phyloP scores from a whole-genome alignment of 768 basidiomycete genomes.

The Tylopilus sp. region DNA sequence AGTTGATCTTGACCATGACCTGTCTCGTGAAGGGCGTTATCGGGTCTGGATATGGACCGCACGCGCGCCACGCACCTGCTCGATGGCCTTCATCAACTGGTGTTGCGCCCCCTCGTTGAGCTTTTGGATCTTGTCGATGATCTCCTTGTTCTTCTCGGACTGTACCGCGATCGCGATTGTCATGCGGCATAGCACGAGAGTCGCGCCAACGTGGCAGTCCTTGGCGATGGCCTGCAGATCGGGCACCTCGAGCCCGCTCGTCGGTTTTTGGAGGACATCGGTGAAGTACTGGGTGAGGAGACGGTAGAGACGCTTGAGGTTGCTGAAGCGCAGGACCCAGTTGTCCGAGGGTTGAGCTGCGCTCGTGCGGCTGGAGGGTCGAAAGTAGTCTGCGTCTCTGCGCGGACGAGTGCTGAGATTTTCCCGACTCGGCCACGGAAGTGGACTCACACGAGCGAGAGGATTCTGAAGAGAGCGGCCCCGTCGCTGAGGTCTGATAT shows the following conservation, averaged over 20 bases:
- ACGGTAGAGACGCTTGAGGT: slow-evolving; percentile 81
- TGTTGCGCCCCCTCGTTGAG: slow-evolving; percentile 84
- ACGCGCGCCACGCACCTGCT: slow-evolving; percentile 57
- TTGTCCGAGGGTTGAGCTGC: slow-evolving; percentile 71
- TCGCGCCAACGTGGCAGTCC: slow-evolving; percentile 61
- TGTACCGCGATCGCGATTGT: slow-evolving; percentile 86
- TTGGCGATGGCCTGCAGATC: slow-evolving; percentile 85
- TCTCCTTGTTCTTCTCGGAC: slow-evolving; percentile 82
- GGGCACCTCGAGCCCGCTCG: slow-evolving; percentile 77
- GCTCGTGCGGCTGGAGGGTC: slow-evolving; percentile 52
- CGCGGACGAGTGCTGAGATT: slow-evolving; percentile 7
- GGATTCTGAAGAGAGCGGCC: slow-evolving; percentile 67
- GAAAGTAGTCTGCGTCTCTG: slow-evolving; percentile 81
- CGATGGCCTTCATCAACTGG: slow-evolving; percentile 89
- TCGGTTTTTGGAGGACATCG: slow-evolving; percentile 78
- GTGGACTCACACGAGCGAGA: slow-evolving; percentile 65
- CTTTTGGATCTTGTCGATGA: slow-evolving; percentile 85
- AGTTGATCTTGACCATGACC: slow-evolving; percentile 74
- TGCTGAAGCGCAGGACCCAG: slow-evolving; percentile 84
- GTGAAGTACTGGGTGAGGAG: slow-evolving; percentile 87
- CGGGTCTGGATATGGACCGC: too few species aligned
- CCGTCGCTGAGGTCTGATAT: slow-evolving; percentile 79
- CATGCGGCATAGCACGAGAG: slow-evolving; percentile 72
- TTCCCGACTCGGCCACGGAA: neutral
- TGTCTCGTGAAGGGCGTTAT: too few species aligned